A percentile compares a stretch with the other conserved stretches of the same genome.
Evolutionary conservation across 495 filamentous ascomycete species (phyloP).

Genomic region (Bacidia rubella): DNA sequence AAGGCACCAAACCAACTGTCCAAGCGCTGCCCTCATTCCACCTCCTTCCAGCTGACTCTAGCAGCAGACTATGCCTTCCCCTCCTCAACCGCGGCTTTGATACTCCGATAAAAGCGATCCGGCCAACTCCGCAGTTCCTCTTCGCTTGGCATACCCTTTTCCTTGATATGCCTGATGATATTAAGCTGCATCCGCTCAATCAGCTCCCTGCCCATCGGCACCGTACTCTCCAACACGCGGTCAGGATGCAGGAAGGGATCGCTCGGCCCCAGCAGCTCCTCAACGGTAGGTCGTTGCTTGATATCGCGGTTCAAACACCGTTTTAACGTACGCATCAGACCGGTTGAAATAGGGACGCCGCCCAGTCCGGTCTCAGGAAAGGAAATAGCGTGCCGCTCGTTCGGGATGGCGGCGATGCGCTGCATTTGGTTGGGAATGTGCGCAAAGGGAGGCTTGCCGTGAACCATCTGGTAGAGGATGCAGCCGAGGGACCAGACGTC

Average conservation of each 20-base stretch:
- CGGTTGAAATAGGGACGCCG: slow-evolving; percentile 52
- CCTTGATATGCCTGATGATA: slow-evolving; percentile 61
- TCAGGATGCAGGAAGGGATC: slow-evolving; percentile 81
- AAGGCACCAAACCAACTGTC: too few species aligned
- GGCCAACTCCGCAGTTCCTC: slow-evolving; percentile 62
- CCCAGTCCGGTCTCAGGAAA: slow-evolving; percentile 68
- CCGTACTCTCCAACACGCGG: slow-evolving; percentile 21
- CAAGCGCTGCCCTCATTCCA: neutral
- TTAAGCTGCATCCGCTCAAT: slow-evolving; percentile 62
- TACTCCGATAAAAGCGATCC: slow-evolving; percentile 47
- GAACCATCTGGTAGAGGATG: slow-evolving; percentile 95
- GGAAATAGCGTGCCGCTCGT: slow-evolving; percentile 69
- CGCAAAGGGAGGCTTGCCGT: slow-evolving; percentile 82
- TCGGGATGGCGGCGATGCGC: slow-evolving; percentile 69
- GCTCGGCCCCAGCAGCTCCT: slow-evolving; percentile 51
- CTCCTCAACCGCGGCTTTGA: slow-evolving; percentile 49
- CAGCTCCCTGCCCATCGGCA: slow-evolving; percentile 65
- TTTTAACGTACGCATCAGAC: slow-evolving; percentile 58
- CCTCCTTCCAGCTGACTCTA: neutral
- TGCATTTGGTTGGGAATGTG: slow-evolving; percentile 76
- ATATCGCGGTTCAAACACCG: slow-evolving; percentile 72
- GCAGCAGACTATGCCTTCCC: slow-evolving; percentile 7
- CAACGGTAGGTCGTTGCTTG: slow-evolving; percentile 60
- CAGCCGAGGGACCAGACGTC: slow-evolving; percentile 96
- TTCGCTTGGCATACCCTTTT: slow-evolving; percentile 51